These are phyloP conservation scores for Tolypocladium tropicale DNA, from an alignment of 2,329 filamentous ascomycete genomes.

Conservation along the genomic window DNA sequence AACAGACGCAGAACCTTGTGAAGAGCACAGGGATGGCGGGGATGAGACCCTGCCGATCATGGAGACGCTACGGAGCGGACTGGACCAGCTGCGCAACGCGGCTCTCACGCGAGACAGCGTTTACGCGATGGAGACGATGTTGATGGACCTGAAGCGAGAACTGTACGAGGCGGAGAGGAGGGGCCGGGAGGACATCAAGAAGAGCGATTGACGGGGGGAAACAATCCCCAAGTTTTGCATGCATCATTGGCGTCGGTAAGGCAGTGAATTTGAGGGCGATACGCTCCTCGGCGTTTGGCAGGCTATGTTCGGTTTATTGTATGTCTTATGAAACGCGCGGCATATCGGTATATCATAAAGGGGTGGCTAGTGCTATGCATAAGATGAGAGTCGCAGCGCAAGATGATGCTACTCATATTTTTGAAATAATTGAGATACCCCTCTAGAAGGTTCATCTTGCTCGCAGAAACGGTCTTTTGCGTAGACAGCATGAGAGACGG, in stretches of 20 bases:
- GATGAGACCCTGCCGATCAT: constrained; percentile 16
- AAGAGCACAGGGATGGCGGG: constrained; percentile 3
- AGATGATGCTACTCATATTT: not conserved
- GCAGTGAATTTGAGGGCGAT: not conserved
- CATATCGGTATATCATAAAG: not conserved
- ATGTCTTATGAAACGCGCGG: not conserved
- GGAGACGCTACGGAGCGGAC: constrained; percentile 21
- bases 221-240: not conserved
- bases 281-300: not conserved
- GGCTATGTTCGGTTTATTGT: not conserved
- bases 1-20: constrained; percentile 2
- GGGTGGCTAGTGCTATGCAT: not conserved
- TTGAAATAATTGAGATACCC: not conserved
- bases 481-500: not conserved
- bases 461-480: no score
- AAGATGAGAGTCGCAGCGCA: not conserved
- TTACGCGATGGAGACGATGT: constrained; percentile 62
- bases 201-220: not conserved
- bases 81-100: constrained; percentile 49
- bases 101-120: constrained; percentile 56
- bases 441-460: no score
- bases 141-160: constrained; percentile 69
- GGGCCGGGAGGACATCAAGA: constrained; percentile 24
- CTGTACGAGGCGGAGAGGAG: constrained; percentile 61
- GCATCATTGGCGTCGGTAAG: not conserved